A percentile compares a stretch with the other conserved stretches of the same genome.
These are phyloP conservation scores for Cordyceps fumosorosea DNA, from an alignment of 2,329 filamentous ascomycete species.

Conservation along the genomic window DNA sequence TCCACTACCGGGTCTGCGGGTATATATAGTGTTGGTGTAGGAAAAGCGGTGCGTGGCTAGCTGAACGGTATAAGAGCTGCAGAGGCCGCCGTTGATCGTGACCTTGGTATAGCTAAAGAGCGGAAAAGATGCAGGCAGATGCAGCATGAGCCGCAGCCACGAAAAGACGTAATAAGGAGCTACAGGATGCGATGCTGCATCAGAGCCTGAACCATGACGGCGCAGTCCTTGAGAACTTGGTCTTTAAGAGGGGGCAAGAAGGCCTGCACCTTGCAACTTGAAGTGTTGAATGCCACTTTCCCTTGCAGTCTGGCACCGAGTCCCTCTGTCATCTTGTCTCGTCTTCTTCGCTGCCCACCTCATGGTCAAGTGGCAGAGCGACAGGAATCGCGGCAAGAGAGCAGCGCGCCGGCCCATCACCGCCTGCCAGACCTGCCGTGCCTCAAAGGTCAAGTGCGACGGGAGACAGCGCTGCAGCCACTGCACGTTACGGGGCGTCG, in stretches of 20 bases:
- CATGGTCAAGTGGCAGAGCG: constrained; percentile 1
- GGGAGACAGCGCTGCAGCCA: neutral
- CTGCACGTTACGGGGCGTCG: neutral
- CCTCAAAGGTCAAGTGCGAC: constrained; percentile 2
- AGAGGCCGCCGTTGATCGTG: neutral
- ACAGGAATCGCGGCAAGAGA: neutral
- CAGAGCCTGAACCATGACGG: neutral
- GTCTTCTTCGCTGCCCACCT: neutral
- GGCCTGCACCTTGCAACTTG: neutral
- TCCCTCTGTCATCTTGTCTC: too few species aligned
- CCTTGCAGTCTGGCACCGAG: too few species aligned
- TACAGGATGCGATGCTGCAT: neutral
- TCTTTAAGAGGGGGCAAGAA: neutral
- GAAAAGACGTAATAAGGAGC: neutral
- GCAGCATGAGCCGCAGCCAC: neutral
- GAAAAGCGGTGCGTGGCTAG: neutral
- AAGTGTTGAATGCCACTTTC: neutral
- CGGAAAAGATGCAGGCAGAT: neutral
- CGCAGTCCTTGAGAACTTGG: neutral
- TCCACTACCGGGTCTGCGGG: neutral
- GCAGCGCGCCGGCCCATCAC: neutral
- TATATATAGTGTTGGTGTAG: too few species aligned
- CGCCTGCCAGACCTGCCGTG: neutral
- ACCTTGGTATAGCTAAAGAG: neutral
- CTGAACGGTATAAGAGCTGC: neutral